Evolutionary conservation across 306 rosid species (phyloP).

Genomic region (Dicorynia guianensis): DNA sequence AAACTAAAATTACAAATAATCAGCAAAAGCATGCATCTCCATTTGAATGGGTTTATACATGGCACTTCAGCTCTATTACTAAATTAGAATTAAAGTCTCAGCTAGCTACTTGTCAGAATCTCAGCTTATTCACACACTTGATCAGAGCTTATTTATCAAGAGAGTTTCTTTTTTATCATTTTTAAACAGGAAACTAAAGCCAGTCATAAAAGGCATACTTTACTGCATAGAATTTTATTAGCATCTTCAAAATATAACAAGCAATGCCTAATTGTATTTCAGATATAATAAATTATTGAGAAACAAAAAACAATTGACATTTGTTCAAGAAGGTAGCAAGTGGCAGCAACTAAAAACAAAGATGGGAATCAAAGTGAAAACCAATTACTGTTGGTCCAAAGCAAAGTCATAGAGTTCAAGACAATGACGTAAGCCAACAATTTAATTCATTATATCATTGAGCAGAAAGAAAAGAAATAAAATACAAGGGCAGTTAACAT

Average conservation of each 20-base stretch:
- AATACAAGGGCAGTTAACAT: not conserved
- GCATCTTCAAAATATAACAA: not conserved
- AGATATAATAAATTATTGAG: not conserved
- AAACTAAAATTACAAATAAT: slow-evolving; percentile 8
- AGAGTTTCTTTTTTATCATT: no score
- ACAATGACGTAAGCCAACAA: slow-evolving; percentile 10
- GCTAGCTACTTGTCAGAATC: not conserved
- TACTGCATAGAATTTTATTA: not conserved
- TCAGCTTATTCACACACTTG: no score
- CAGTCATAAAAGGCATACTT: no score
- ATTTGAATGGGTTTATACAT: not conserved
- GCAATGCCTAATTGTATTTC: no score
- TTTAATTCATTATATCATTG: slow-evolving; percentile 6
- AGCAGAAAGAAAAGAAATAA: not conserved
- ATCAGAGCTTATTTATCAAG: no score
- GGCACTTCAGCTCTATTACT: not conserved
- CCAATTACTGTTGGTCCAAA: not conserved
- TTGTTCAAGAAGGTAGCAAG: not conserved
- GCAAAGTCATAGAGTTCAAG: slow-evolving; percentile 1
- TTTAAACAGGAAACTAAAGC: no score
- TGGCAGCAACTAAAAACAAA: not conserved
- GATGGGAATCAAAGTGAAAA: not conserved
- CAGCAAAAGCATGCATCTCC: not conserved
- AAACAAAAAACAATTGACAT: not conserved
- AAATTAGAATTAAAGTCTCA: not conserved